Base-by-base conservation (phyloP, 2,329 filamentous ascomycete genomes). In the Claviceps sp. region DNA sequence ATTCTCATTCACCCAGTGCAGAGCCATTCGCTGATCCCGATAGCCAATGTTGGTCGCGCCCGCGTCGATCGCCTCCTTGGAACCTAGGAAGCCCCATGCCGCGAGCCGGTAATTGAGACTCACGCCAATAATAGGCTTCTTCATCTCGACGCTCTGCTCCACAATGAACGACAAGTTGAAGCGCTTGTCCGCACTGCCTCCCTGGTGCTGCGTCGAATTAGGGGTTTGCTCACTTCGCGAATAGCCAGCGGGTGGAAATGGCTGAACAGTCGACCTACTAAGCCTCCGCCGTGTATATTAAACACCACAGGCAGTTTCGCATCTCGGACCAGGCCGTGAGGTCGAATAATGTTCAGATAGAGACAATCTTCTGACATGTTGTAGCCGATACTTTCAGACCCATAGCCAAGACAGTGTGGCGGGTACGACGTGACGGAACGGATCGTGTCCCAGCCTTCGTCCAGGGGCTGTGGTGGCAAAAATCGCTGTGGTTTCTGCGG, bases 11-110 rank as follows among this genome's bases (percentile, higher is more conserved):
- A 76, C 59, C 73, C 73, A 76, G 16, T 63, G 60, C 2, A 75
- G 60, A 3, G 70, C 73, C n/a, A 73, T 57, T 3, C 71, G 61
- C 57, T 76, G 72, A 52, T 76, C 73, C 9, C 68, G 64, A 37
- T 75, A 65, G 4, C 76, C 76, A 11, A 72, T 64, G 52, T 79
- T 79, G 1, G 71, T 69, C 50, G 68, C 67, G 1, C 73, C 70
- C 8, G 69, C 68, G 0, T 61, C 58, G 13, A 62, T 22, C 13
- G 71, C 64, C 51, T 75, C 65, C 36, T 64, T 64, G 0, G 70
- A 66, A 38, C 64, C 65, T 2, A 77, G 57, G 55, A 78, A 76
- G 1, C 76, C 70, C 56, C 71, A 73, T 2, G 69, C 68, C 11
- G 66, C 68, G 7, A 75, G 62, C 16, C 75, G 66, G 55, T 77